Percentiles rank a stretch among this genome's conserved stretches.
Evolutionary conservation across 2,329 filamentous ascomycete genomes (phyloP).

Genomic region (Fusarium pseudonygamai): DNA sequence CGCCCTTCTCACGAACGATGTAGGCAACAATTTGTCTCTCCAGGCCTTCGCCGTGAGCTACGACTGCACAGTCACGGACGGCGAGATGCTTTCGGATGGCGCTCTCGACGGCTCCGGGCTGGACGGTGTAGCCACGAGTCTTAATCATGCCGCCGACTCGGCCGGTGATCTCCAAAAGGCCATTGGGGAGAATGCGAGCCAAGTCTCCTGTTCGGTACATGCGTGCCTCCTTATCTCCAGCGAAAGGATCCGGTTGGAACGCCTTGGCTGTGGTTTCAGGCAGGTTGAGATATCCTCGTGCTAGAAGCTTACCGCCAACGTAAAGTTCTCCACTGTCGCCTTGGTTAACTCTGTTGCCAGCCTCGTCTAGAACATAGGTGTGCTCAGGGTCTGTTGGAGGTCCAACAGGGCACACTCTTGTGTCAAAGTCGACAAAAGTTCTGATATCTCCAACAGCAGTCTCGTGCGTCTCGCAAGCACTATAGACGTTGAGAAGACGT

Average conservation of each 20-base stretch:
- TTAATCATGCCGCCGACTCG: slow-evolving; percentile 85
- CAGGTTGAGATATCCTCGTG: slow-evolving; percentile 81
- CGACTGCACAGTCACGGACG: slow-evolving; percentile 75
- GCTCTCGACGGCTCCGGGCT: slow-evolving; percentile 79
- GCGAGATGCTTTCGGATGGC: slow-evolving; percentile 75
- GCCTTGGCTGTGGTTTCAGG: slow-evolving; percentile 79
- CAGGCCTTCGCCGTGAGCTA: slow-evolving; percentile 79
- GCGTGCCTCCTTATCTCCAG: slow-evolving; percentile 65
- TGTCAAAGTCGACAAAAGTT: slow-evolving; percentile 70
- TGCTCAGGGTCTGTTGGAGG: slow-evolving; percentile 73
- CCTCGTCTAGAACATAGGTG: slow-evolving; percentile 77
- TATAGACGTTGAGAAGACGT: slow-evolving; percentile 81
- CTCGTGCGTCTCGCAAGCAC: slow-evolving; percentile 84
- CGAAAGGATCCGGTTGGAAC: slow-evolving; percentile 74
- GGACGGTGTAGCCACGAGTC: slow-evolving; percentile 79
- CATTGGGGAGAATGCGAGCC: slow-evolving; percentile 72
- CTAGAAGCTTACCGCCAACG: slow-evolving; percentile 77
- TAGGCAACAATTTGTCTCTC: slow-evolving; percentile 82
- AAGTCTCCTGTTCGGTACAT: slow-evolving; percentile 82
- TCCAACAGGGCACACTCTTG: slow-evolving; percentile 77
- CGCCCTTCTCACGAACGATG: slow-evolving; percentile 73
- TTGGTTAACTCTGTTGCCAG: slow-evolving; percentile 68
- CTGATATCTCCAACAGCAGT: slow-evolving; percentile 80
- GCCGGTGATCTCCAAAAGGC: slow-evolving; percentile 78
- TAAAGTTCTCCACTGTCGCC: slow-evolving; percentile 78